Percentiles rank a stretch among this genome's conserved stretches.
Evolutionary conservation across 129 eudicot species (phyloP).

Genomic region (Deinandra increscens): DNA sequence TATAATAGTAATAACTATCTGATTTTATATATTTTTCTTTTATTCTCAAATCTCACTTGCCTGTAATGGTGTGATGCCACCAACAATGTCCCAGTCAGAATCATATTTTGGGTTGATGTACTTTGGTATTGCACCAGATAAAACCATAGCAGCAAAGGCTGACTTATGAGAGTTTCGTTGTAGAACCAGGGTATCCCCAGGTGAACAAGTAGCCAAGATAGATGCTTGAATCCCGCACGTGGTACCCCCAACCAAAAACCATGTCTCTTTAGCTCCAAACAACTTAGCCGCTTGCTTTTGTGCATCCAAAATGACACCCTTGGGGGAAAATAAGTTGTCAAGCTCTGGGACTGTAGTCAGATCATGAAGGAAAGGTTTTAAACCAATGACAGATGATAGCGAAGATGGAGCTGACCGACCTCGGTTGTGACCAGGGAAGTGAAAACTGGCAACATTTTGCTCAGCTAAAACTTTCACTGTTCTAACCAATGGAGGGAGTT

Average conservation of each 20-base stretch:
- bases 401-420: constrained; percentile 74
- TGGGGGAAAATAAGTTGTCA: constrained; percentile 65
- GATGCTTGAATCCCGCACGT: constrained; percentile 84
- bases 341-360: constrained; percentile 73
- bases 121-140: too few relatives aligned
- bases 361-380: constrained; percentile 53
- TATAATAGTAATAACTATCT: constrained; percentile 52
- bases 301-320: constrained; percentile 67
- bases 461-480: constrained; percentile 66
- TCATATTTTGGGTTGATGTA: too few relatives aligned
- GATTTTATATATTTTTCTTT: too few relatives aligned
- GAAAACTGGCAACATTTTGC: constrained; percentile 63
- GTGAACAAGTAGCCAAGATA: constrained; percentile 70
- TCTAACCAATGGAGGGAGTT: constrained; percentile 55
- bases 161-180: constrained; percentile 73
- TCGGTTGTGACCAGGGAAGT: constrained; percentile 77
- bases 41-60: too few relatives aligned
- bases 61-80: too few relatives aligned
- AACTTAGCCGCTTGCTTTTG: constrained; percentile 63
- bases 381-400: constrained; percentile 48
- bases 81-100: too few relatives aligned
- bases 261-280: constrained; percentile 78
- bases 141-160: constrained; percentile 65
- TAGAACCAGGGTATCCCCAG: constrained; percentile 59
- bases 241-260: constrained; percentile 84